Evolutionary conservation across 352 stramenopile genomes (phyloP), one percentile per base, ranked within the genome.

Genomic region (Phytopythium mirpurense): DNA sequence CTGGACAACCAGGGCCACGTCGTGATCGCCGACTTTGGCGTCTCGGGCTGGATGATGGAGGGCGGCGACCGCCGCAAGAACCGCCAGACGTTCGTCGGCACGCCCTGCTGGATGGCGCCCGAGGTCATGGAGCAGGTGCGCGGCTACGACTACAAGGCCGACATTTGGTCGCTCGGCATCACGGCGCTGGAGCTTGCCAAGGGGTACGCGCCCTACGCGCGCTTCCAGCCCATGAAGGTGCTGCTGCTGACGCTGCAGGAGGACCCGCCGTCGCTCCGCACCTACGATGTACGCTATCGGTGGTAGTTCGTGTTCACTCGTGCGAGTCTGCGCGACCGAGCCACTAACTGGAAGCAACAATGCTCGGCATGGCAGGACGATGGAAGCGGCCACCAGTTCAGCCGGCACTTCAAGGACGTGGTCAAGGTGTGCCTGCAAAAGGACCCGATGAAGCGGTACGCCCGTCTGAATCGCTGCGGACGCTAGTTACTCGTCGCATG

Each of bases 161-260:
- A 99, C 72, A 98, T 99, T 63, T 99, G 97, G 97, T 98, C 90
- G 68, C 87, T 99, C 21, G 97, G 97, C 15, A 99, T 99, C 68
- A 99, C 97, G 6, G 96, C 95, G 16, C 71, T 99, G 35, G 97
- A 99, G 76, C 78, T 99, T 9, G 97, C 97, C 21, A 99, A 99
- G 73, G 97, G 97, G 11, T 98, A 98, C 66, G 97, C 97, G 24
- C 97, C 97, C 0, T 99, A 99, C 68, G 96, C 96, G 21, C 89
- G 96, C 26, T 98, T 98, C 62, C 93, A 98, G 51, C 96, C 97
- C 7, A 99, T 99, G 97, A 99, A 99, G 66, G 85, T 99, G 26
- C 59, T 99, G 34, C 83, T 99, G 51, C 67, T 98, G 23, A 98
- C 95, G 38, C 90, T 99, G 54, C 93, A 98, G 62, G 96, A 99